These are phyloP conservation scores for Leishmania martiniquensis DNA, from an alignment of 208 protist genomes.

Conservation along the genomic window DNA sequence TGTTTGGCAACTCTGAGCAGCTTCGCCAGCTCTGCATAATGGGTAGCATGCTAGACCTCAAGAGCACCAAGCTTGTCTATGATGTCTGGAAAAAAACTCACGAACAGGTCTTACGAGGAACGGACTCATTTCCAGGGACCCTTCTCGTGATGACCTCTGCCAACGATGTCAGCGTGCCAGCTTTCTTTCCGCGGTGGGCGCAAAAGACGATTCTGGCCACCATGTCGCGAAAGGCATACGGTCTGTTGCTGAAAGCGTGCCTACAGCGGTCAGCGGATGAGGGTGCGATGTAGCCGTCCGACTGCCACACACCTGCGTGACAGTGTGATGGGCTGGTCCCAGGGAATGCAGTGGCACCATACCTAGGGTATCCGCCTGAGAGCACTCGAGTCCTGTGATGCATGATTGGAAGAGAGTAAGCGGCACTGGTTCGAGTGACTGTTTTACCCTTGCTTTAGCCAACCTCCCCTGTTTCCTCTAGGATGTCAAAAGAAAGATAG, in stretches of 20 bases:
- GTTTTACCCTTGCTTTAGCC: too few relatives aligned
- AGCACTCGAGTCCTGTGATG: too few relatives aligned
- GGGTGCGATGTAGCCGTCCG: too few relatives aligned
- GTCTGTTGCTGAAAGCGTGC: conserved; percentile 31
- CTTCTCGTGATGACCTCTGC: conserved; percentile 75
- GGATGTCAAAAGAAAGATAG: too few relatives aligned
- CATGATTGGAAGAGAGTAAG: too few relatives aligned
- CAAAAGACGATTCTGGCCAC: conserved; percentile 41
- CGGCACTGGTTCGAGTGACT: too few relatives aligned
- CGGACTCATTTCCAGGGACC: conserved; percentile 29
- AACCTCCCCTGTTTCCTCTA: too few relatives aligned
- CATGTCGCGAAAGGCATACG: conserved; percentile 52
- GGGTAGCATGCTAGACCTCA: conserved; percentile 51
- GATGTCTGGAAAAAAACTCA: conserved; percentile 35
- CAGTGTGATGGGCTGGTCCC: too few relatives aligned
- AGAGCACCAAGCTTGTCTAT: conserved; percentile 44
- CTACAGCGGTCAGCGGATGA: neutral
- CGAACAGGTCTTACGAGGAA: conserved; percentile 6
- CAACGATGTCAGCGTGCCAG: conserved; percentile 56
- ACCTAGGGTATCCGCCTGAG: too few relatives aligned
- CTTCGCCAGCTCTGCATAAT: conserved; percentile 22
- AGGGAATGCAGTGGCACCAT: too few relatives aligned
- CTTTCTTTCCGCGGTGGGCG: conserved; percentile 43
- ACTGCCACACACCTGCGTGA: too few relatives aligned
- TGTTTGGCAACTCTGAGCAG: conserved; percentile 28